A percentile compares a stretch with the other conserved stretches of the same genome.
phyloP scores from a whole-genome alignment of 2,329 filamentous ascomycete species.

The Lasiodiplodia theobromae region DNA sequence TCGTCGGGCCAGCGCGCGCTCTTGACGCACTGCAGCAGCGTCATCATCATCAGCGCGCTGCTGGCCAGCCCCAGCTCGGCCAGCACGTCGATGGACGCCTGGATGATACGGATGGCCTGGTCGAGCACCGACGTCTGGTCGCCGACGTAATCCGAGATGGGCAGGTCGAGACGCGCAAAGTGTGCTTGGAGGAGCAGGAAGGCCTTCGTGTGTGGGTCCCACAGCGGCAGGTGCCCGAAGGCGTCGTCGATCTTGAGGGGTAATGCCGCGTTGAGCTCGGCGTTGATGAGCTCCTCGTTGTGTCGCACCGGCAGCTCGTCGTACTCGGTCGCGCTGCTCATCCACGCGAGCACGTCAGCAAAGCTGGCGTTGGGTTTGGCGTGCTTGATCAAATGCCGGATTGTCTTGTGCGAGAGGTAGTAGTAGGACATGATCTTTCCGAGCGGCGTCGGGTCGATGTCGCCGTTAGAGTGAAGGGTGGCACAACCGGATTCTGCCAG shows the following conservation, averaged over 20 bases:
- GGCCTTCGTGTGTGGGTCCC: slow-evolving; percentile 97
- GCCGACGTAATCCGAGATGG: slow-evolving; percentile 96
- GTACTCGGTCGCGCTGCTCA: slow-evolving; percentile 92
- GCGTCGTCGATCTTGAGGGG: slow-evolving; percentile 63
- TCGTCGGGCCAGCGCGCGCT: slow-evolving; percentile 90
- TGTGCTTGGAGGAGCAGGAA: slow-evolving; percentile 94
- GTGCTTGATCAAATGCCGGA: slow-evolving; percentile 80
- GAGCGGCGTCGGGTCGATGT: slow-evolving; percentile 86
- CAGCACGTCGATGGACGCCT: slow-evolving; percentile 92
- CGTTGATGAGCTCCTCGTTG: slow-evolving; percentile 98
- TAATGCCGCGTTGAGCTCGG: slow-evolving; percentile 82
- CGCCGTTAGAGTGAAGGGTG: slow-evolving; percentile 81
- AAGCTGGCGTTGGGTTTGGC: slow-evolving; percentile 80
- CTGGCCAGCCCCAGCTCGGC: slow-evolving; percentile 85
- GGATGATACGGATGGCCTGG: slow-evolving; percentile 95
- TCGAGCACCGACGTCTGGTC: slow-evolving; percentile 89
- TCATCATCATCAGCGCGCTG: slow-evolving; percentile 82
- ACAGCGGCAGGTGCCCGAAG: slow-evolving; percentile 79
- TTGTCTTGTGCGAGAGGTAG: slow-evolving; percentile 92
- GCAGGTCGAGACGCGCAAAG: slow-evolving; percentile 90
- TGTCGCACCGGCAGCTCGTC: slow-evolving; percentile 97
- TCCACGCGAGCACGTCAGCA: slow-evolving; percentile 85
- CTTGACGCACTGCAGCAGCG: slow-evolving; percentile 89
- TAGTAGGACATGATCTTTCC: slow-evolving; percentile 99
- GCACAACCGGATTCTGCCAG: slow-evolving; percentile 86